Conservation (phyloP, 352 stramenopile genomes). For the Phytophthora ramorum region DNA sequence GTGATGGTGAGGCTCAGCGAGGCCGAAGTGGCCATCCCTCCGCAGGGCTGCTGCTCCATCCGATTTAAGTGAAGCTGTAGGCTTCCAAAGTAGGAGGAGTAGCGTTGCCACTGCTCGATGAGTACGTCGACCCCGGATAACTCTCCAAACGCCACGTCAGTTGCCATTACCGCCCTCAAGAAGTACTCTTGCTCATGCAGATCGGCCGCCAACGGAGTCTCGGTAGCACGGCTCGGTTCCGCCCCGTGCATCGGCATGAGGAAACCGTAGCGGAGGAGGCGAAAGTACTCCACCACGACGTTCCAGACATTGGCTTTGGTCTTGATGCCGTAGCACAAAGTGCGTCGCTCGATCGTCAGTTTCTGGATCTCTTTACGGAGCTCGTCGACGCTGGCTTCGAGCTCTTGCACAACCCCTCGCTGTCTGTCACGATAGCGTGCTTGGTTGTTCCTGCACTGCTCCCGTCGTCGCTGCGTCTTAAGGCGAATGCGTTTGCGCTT, state of each 20-base stretch:
- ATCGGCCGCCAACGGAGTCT: neutral
- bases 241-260: neutral
- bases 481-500: slow-evolving; percentile 46
- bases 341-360: slow-evolving; percentile 8
- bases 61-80: slow-evolving; percentile 34
- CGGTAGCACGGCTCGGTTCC: neutral
- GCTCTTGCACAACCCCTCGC: slow-evolving; percentile 13
- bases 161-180: slow-evolving; percentile 20
- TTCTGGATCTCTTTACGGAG: slow-evolving; percentile 34
- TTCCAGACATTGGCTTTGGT: no score
- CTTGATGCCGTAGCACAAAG: slow-evolving; percentile 14
- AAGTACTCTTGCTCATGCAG: slow-evolving; percentile 27
- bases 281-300: slow-evolving; percentile 34
- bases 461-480: slow-evolving; percentile 43
- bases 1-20: slow-evolving; percentile 26
- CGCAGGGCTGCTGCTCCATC: slow-evolving; percentile 25
- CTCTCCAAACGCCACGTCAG: slow-evolving; percentile 27
- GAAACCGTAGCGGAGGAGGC: slow-evolving; percentile 24
- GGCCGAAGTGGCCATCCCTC: slow-evolving; percentile 1
- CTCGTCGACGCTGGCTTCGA: slow-evolving; percentile 26
- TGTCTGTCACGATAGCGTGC: slow-evolving; percentile 53
- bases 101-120: slow-evolving; percentile 41
- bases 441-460: slow-evolving; percentile 56
- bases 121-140: slow-evolving; percentile 16
- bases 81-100: slow-evolving; percentile 27